Evolutionary conservation across 176 grass and related monocot species (phyloP).

Genomic region (Stipa capillata): DNA sequence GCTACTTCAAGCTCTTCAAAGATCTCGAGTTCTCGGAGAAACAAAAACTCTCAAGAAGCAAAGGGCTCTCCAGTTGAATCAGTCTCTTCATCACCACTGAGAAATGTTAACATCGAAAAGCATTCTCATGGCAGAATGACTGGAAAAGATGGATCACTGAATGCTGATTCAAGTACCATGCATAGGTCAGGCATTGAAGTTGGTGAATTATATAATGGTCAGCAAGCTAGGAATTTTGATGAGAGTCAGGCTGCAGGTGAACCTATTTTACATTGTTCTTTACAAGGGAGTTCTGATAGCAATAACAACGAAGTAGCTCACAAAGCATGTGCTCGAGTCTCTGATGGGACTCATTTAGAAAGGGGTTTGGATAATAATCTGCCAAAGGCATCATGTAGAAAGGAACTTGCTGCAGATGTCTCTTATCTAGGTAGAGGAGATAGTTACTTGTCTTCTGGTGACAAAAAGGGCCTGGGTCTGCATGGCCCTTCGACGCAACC

Average conservation of each 20-base stretch:
- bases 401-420: background rate
- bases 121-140: constrained; percentile 22
- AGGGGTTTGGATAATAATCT: background rate
- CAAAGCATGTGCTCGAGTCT: background rate
- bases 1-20: constrained; percentile 69
- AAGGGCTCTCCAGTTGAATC: constrained; percentile 62
- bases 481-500: background rate
- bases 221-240: background rate
- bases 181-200: constrained; percentile 35
- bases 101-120: constrained; percentile 30
- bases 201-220: constrained; percentile 4
- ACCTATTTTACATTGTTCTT: constrained; percentile 21
- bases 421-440: background rate
- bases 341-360: background rate
- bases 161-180: constrained; percentile 31
- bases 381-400: constrained; percentile 6
- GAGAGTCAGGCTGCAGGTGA: constrained; percentile 4
- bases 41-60: constrained; percentile 41
- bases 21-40: constrained; percentile 43
- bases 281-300: background rate
- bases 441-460: background rate
- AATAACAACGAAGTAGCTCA: constrained; percentile 6
- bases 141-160: constrained; percentile 28
- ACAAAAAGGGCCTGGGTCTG: constrained; percentile 4
- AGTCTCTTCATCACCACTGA: constrained; percentile 61